These are phyloP conservation scores for Lasiodiplodia sp. DNA, from an alignment of 2,329 filamentous ascomycete species.

Conservation along the genomic window DNA sequence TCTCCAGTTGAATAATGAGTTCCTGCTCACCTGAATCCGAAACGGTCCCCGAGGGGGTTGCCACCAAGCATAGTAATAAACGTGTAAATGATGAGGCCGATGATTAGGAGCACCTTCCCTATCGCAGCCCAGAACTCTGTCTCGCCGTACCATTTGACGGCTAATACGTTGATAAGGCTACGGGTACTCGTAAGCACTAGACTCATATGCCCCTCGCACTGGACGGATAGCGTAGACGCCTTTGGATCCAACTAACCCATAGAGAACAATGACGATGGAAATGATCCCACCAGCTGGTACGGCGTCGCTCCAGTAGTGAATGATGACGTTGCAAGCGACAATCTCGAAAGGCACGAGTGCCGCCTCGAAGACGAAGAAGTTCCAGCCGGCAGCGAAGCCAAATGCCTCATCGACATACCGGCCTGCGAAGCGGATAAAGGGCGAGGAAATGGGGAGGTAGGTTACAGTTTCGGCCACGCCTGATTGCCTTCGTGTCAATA, in stretches of 20 bases:
- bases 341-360: slow-evolving; percentile 73
- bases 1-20: slow-evolving; percentile 52
- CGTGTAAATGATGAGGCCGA: slow-evolving; percentile 75
- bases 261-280: slow-evolving; percentile 73
- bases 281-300: slow-evolving; percentile 67
- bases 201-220: slow-evolving; percentile 62
- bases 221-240: slow-evolving; percentile 45
- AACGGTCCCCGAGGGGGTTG: slow-evolving; percentile 75
- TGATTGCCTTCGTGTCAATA: slow-evolving; percentile 31
- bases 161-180: slow-evolving; percentile 73
- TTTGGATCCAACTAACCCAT: slow-evolving; percentile 59
- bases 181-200: slow-evolving; percentile 68
- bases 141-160: slow-evolving; percentile 76
- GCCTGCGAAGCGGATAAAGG: slow-evolving; percentile 79
- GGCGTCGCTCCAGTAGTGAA: slow-evolving; percentile 74
- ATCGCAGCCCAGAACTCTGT: slow-evolving; percentile 80
- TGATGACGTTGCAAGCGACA: slow-evolving; percentile 74
- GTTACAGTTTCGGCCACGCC: slow-evolving; percentile 78
- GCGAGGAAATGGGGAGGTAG: slow-evolving; percentile 77
- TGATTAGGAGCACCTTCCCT: slow-evolving; percentile 77
- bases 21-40: slow-evolving; percentile 75
- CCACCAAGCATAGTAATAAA: slow-evolving; percentile 85
- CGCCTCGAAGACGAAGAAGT: slow-evolving; percentile 76
- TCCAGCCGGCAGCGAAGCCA: slow-evolving; percentile 75
- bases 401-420: slow-evolving; percentile 79